A percentile compares a stretch with the other conserved stretches of the same genome.
These are phyloP conservation scores for Hansenula lynferdii DNA, from an alignment of 1,139 yeast genomes.

Conservation along the genomic window DNA sequence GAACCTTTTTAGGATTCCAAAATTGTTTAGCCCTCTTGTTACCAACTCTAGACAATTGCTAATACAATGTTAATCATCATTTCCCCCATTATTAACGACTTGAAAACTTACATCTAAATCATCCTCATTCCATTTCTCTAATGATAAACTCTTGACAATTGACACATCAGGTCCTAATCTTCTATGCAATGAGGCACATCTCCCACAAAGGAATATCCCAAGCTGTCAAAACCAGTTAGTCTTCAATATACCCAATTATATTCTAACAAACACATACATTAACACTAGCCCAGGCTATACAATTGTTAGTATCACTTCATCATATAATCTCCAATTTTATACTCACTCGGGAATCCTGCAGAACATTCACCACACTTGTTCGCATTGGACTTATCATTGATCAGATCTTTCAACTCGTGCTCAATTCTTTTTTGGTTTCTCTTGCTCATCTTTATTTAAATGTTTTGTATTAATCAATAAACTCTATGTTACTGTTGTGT, in stretches of 20 bases:
- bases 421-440: slow-evolving; percentile 23
- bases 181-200: slow-evolving; percentile 76
- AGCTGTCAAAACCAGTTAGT: slow-evolving; percentile 7
- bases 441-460: slow-evolving; percentile 21
- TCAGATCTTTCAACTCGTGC: slow-evolving; percentile 30
- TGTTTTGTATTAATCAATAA: no score
- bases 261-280: slow-evolving; percentile 28
- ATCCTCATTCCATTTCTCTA: slow-evolving; percentile 70
- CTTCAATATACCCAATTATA: no score
- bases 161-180: slow-evolving; percentile 66
- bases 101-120: slow-evolving; percentile 43
- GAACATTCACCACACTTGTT: slow-evolving; percentile 78
- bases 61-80: no score
- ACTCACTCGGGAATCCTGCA: slow-evolving; percentile 49
- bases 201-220: slow-evolving; percentile 69
- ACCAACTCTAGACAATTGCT: slow-evolving; percentile 38
- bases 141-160: slow-evolving; percentile 69
- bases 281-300: slow-evolving; percentile 38
- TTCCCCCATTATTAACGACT: no score
- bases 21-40: slow-evolving; percentile 54
- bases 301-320: neutral
- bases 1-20: slow-evolving; percentile 59
- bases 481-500: no score
- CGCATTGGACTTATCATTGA: slow-evolving; percentile 36
- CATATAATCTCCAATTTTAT: slow-evolving; percentile 13